Evolutionary conservation across 345 rosid genomes (phyloP).

Genomic region (Syzygium jambos): DNA sequence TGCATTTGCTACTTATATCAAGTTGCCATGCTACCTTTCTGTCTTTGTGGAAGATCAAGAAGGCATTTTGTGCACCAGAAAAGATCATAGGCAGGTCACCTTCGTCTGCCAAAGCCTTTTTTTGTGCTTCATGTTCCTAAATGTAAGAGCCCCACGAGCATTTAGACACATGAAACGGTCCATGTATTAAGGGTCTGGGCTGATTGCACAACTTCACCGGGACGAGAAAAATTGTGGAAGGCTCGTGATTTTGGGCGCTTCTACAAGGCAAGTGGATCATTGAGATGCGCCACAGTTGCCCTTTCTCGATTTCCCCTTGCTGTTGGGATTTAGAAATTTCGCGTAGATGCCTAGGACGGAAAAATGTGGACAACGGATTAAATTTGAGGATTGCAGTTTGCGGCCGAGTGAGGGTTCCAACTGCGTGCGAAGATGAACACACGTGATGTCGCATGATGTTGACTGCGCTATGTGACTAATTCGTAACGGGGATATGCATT

Average conservation of each 20-base stretch:
- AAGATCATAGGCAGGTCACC: neutral
- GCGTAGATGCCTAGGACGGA: neutral
- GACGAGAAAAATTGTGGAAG: neutral
- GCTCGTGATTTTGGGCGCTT: neutral
- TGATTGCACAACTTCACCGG: neutral
- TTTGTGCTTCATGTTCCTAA: neutral
- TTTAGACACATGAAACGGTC: no score
- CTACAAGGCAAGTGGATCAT: neutral
- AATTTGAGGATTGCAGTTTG: neutral
- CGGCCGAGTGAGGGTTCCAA: neutral
- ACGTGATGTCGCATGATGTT: neutral
- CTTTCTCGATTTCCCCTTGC: neutral
- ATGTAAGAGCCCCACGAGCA: neutral
- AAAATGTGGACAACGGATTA: neutral
- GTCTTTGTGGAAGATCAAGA: neutral
- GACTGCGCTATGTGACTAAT: neutral
- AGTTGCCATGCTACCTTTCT: neutral
- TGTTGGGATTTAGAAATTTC: neutral
- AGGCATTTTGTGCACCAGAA: neutral
- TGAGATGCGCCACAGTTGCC: neutral
- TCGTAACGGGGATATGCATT: neutral
- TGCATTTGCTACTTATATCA: neutral
- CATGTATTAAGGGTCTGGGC: neutral
- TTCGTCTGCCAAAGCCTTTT: neutral
- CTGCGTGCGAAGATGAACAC: neutral